Percentiles rank a stretch among this genome's conserved stretches.
Evolutionary conservation across 2,329 filamentous ascomycete species (phyloP).

Genomic region (Phaeomoniella chlamydospora): DNA sequence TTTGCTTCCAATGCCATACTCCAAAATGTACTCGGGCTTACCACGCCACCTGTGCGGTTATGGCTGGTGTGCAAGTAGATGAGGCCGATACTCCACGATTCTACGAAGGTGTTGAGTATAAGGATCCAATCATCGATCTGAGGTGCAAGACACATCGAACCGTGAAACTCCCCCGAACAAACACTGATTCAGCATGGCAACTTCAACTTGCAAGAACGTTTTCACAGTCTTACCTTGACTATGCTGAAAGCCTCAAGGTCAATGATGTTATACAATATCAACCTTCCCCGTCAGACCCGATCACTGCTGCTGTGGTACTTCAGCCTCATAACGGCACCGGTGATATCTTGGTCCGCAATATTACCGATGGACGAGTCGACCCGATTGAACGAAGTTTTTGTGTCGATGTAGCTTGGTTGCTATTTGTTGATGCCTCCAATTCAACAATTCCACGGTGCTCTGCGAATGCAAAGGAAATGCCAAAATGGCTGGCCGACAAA

Average conservation of each 20-base stretch:
- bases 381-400: slow-evolving; percentile 1
- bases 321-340: slow-evolving; percentile 54
- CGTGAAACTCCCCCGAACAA: slow-evolving; percentile 65
- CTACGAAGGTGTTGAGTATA: slow-evolving; percentile 84
- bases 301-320: slow-evolving; percentile 85
- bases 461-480: slow-evolving; percentile 28
- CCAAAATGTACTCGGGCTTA: slow-evolving; percentile 90
- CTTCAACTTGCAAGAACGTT: slow-evolving; percentile 37
- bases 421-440: slow-evolving; percentile 33
- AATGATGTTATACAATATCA: slow-evolving; percentile 82
- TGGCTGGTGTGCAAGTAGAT: slow-evolving; percentile 85
- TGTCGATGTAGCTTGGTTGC: slow-evolving; percentile 42
- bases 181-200: slow-evolving; percentile 59
- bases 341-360: slow-evolving; percentile 56
- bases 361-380: slow-evolving; percentile 63
- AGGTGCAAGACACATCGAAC: slow-evolving; percentile 87
- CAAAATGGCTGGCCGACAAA: slow-evolving; percentile 31
- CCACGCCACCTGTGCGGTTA: slow-evolving; percentile 85
- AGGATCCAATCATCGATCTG: slow-evolving; percentile 81
- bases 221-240: slow-evolving; percentile 30
- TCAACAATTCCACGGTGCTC: slow-evolving; percentile 28
- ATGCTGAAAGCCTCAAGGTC: slow-evolving; percentile 51
- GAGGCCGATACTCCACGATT: slow-evolving; percentile 71
- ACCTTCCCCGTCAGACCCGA: slow-evolving; percentile 56
- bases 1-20: slow-evolving; percentile 90